Base-by-base conservation (phyloP, 164 flowering plant species). In the Kalanchoe fedtschenkoi region DNA sequence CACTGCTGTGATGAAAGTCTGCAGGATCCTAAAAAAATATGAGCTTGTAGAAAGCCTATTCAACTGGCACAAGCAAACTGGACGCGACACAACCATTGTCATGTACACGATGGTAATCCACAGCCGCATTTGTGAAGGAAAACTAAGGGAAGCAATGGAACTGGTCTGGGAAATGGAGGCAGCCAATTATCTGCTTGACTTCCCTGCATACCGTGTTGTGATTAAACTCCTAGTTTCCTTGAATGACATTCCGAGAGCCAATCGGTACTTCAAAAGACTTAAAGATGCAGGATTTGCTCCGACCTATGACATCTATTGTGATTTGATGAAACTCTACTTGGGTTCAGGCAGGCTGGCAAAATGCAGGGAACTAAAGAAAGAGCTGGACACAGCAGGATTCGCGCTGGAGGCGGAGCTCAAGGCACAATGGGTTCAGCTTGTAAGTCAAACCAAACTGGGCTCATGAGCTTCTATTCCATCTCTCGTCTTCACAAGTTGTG, bases 161-260 rank as follows among this genome's bases (percentile, higher is more conserved):
- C 30, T 86, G 32, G 87, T 89, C 34, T 89, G 98, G 98, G 91
- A 86, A 75, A 86, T 92, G 93, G n/a, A n/a, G 72, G 78, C 63
- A 62, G 70, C 75, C 16, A 61, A 80, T 60, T 81, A 72, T 72
- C 78, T 83, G 38, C 70, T 89, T 53, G 96, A 91, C 81, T 88
- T 88, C 62, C 90, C 96, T 17, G 88, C 91, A 59, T 88, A 80
- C 71, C 80, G 88, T 35, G 96, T 91, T 35, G 83, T 76, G 19
- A 82, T 88, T 54, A 85, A 71, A 73, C 81, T 91, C 28, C 82
- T 79, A 68, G 89, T 80, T 63, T 86, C 84, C 60, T 54, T 85
- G 61, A 73, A 81, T 72, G 98, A 92, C 76, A 74, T 87, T 22
- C 65, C 93, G 2, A 84, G 95, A 67, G 75, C 91, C 54, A 71